A percentile compares a stretch with the other conserved stretches of the same genome.
These are phyloP conservation scores for Lonicera japonica DNA, from an alignment of 129 eudicot species.

Conservation along the genomic window DNA sequence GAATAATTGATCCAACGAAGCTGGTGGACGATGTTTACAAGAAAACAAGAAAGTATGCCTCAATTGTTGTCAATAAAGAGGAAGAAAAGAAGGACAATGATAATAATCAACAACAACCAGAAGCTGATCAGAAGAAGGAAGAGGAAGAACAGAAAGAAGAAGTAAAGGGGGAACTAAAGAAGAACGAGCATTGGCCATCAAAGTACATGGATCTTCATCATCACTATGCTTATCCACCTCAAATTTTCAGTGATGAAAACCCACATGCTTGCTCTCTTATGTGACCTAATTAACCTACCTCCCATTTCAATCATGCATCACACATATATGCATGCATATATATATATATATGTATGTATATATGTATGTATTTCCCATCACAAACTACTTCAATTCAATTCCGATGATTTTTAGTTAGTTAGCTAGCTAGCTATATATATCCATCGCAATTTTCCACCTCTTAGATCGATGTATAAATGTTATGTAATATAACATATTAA, in stretches of 20 bases:
- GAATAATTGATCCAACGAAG: conserved; percentile 57
- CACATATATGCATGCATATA: no score
- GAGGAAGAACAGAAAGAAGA: conserved; percentile 34
- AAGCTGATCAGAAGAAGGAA: conserved; percentile 19
- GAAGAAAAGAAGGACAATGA: conserved; percentile 29
- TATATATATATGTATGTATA: no score
- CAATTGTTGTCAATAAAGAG: conserved; percentile 33
- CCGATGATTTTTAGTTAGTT: no score
- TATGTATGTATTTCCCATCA: no score
- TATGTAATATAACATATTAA: no score
- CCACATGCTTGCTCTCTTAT: conserved; percentile 77
- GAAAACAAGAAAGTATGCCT: conserved; percentile 66
- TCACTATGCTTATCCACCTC: conserved; percentile 61
- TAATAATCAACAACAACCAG: background rate
- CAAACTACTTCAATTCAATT: no score
- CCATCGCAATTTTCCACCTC: no score
- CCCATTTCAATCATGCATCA: no score
- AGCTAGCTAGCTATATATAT: no score
- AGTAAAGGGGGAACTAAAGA: conserved; percentile 30
- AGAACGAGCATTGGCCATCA: conserved; percentile 51
- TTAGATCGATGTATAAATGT: no score
- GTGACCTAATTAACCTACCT: conserved; percentile 19
- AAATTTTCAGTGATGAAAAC: conserved; percentile 79
- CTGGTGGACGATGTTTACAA: conserved; percentile 52
- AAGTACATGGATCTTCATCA: conserved; percentile 17